phyloP scores from a whole-genome alignment of 169 alveolate genomes.

The Besnoitia besnoiti region DNA sequence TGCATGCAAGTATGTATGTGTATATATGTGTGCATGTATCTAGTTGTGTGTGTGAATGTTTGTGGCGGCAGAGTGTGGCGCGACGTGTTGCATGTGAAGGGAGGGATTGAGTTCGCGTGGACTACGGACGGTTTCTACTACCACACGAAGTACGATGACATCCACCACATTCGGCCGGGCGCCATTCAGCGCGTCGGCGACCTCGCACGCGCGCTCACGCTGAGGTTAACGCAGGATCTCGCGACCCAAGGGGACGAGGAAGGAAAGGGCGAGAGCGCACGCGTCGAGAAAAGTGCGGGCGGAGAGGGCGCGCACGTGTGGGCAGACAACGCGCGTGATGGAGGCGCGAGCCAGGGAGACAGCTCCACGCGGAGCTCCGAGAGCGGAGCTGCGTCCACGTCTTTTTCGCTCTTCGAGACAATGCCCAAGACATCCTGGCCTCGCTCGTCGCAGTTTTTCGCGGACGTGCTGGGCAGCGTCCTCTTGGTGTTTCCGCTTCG shows the following conservation, averaged over 20 bases:
- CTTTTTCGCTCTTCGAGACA: neutral
- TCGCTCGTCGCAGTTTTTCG: neutral
- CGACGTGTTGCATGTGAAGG: conserved; percentile 19
- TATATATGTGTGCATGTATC: neutral
- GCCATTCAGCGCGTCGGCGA: conserved; percentile 27
- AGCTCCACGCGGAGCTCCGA: no score
- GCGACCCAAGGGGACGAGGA: neutral
- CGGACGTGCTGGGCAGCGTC: neutral
- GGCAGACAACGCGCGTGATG: neutral
- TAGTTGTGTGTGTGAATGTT: neutral
- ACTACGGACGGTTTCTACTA: conserved; percentile 3
- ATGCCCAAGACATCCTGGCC: conserved; percentile 28
- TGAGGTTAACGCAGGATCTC: neutral
- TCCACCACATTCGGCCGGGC: conserved; percentile 22
- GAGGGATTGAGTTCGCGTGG: conserved; percentile 11
- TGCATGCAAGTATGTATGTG: neutral
- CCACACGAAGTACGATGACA: conserved; percentile 23
- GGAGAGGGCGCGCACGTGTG: neutral
- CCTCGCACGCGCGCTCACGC: neutral
- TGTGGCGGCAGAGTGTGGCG: neutral
- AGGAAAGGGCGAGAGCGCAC: neutral
- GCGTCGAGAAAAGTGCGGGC: neutral
- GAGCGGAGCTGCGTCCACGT: neutral
- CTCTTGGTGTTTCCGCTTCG: neutral
- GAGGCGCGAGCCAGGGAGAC: neutral